Percentiles rank a stretch among this genome's conserved stretches.
These are phyloP conservation scores for Brassica cretica DNA, from an alignment of 345 rosid species.

Conservation along the genomic window DNA sequence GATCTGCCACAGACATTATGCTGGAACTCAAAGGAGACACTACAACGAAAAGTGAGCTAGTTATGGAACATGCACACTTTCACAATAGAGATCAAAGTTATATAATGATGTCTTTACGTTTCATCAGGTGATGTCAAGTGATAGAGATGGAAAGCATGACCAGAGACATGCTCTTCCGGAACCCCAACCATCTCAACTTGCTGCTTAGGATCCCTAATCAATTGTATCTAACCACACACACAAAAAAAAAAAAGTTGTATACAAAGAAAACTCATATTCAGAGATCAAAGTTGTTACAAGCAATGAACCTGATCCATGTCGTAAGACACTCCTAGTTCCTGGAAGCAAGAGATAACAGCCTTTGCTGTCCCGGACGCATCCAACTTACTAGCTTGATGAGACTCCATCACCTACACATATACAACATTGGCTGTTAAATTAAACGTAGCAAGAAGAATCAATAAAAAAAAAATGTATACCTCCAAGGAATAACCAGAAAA, in stretches of 20 bases:
- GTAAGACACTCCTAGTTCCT: conserved; percentile 81
- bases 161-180: conserved; percentile 77
- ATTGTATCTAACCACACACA: conserved; percentile 53
- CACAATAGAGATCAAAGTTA: neutral
- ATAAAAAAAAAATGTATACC: conserved; percentile 36
- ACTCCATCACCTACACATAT: conserved; percentile 78
- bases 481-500: conserved; percentile 86
- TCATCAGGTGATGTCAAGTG: conserved; percentile 86
- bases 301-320: conserved; percentile 69
- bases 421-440: neutral
- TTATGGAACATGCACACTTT: neutral
- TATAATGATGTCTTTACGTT: conserved; percentile 49
- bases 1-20: conserved; percentile 97
- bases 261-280: neutral
- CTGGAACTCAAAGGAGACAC: conserved; percentile 95
- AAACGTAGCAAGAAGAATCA: neutral
- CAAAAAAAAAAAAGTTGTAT: conserved; percentile 1
- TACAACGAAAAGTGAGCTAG: conserved; percentile 17
- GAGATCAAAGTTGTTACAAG: neutral
- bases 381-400: conserved; percentile 88
- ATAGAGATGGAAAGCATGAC: conserved; percentile 93
- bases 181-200: conserved; percentile 92
- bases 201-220: conserved; percentile 78
- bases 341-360: conserved; percentile 93
- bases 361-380: conserved; percentile 96